A percentile compares a stretch with the other conserved stretches of the same genome.
phyloP scores from a whole-genome alignment of 768 basidiomycete species.

The Rhodosporidiobolus sp. region DNA sequence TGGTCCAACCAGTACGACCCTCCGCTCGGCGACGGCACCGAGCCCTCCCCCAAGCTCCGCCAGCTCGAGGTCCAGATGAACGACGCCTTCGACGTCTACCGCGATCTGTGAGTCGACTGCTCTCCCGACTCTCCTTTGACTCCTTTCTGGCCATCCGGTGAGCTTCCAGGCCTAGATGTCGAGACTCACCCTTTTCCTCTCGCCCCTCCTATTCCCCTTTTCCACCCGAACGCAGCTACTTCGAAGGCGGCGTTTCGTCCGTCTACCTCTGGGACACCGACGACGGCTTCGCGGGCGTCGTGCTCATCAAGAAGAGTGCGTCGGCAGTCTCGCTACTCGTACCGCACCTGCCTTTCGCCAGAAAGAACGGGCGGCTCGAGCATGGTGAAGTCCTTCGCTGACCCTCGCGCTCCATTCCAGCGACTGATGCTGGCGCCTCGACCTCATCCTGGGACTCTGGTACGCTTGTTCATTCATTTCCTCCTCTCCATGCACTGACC shows the following conservation, averaged over 20 bases:
- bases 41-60: constrained; percentile 76
- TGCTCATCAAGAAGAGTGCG: constrained; percentile 88
- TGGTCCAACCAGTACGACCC: constrained; percentile 94
- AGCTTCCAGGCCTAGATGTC: background rate
- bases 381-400: background rate
- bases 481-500: too few species aligned
- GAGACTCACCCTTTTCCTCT: background rate
- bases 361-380: background rate
- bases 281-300: constrained; percentile 95
- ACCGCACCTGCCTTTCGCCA: background rate
- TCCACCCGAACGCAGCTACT: constrained; percentile 64
- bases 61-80: constrained; percentile 90
- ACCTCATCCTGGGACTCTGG: constrained; percentile 89
- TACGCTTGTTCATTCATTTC: background rate
- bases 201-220: too few species aligned
- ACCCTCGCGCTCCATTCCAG: background rate
- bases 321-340: background rate
- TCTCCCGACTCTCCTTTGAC: background rate
- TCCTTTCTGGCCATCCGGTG: too few species aligned
- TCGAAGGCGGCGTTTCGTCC: constrained; percentile 93
- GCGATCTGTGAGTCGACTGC: constrained; percentile 68
- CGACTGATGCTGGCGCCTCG: constrained; percentile 53
- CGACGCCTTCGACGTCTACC: constrained; percentile 94
- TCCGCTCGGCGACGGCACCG: constrained; percentile 70
- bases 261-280: constrained; percentile 98